A percentile compares a stretch with the other conserved stretches of the same genome.
phyloP scores from a whole-genome alignment of 768 basidiomycete genomes.

The Leccinum variicolor region DNA sequence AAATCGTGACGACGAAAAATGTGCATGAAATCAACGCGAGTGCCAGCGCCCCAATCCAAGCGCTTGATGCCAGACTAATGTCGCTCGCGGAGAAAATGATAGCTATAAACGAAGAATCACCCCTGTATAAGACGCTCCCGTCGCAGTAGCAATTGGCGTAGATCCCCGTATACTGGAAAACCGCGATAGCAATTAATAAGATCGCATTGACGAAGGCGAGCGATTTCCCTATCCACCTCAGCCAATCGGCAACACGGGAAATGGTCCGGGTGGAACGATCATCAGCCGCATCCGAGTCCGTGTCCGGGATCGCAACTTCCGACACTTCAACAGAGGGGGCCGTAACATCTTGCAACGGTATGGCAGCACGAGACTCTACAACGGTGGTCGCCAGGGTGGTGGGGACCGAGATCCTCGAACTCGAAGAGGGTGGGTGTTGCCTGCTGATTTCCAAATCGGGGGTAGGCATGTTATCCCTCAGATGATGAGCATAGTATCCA shows the following conservation, averaged over 20 bases:
- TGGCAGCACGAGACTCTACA: too few relatives aligned
- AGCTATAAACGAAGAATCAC: constrained; percentile 28
- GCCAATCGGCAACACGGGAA: constrained; percentile 3
- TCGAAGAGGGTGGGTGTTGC: too few relatives aligned
- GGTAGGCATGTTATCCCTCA: neutral
- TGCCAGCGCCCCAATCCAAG: neutral
- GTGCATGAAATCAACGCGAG: neutral
- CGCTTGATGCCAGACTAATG: constrained; percentile 9
- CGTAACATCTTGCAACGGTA: too few relatives aligned
- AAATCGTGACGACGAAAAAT: neutral
- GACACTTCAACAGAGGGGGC: neutral
- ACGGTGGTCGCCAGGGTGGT: too few relatives aligned
- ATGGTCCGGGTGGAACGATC: neutral
- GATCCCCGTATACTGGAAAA: constrained; percentile 28
- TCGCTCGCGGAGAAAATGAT: constrained; percentile 17
- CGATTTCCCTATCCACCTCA: constrained; percentile 26
- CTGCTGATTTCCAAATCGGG: neutral
- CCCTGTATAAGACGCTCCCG: constrained; percentile 19
- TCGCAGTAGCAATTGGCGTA: constrained; percentile 31
- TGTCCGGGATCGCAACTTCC: neutral
- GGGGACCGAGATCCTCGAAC: too few relatives aligned
- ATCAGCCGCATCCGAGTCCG: neutral
- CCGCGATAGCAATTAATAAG: constrained; percentile 19
- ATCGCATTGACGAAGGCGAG: constrained; percentile 29
- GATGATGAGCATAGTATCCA: constrained; percentile 16